Evolutionary conservation across 371 early-diverging fungal species (phyloP), one percentile per base, ranked within the genome.

Genomic region (Lichtheimia corymbifera): DNA sequence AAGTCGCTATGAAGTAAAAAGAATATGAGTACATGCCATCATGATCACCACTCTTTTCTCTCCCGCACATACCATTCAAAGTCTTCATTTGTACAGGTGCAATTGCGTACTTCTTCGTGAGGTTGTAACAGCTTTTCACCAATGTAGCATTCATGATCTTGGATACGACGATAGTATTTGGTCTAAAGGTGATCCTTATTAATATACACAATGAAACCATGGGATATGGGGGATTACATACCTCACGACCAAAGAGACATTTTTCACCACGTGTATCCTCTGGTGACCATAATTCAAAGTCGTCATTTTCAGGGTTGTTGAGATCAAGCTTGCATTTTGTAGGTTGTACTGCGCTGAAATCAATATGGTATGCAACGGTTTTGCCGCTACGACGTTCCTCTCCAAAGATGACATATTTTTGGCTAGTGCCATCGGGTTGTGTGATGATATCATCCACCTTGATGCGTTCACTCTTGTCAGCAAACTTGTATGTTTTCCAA

Each of bases 261-360:
- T 74, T 63, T 50, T 73, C 65, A 58, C 86, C 77, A 43, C 79
- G 67, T 20, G 80, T 74, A 44, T 80, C 79, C 49, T 73, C 80
- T 28, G 87, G 83, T 25, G 76, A 79, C 89, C 94, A 94, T 20
- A 87, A 76, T 61, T 94, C 94, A 74, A 91, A 94, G 55, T 94
- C 94, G 53, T 86, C 86, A 35, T 79, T 70, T 42, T 82, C 71
- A 30, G 74, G 74, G 47, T 79, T 62, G 15, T 66, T 18, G 47
- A 69, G 27, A 52, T 84, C 82, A 49, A 84, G 63, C 52, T 65
- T 77, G 74, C 94, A 95, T 35, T 81, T 67, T 2, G 86, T 77
- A 2, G 82, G 76, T 52, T 89, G 86, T 7, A 89, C 64, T n/a
- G 82, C 78, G 15, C 83, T 73, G 60, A 97, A 95, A 68, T 96